Percentiles rank a stretch among this genome's conserved stretches.
These are phyloP conservation scores for Euphorbia celastroides DNA, from an alignment of 441 rosid genomes.

Conservation along the genomic window DNA sequence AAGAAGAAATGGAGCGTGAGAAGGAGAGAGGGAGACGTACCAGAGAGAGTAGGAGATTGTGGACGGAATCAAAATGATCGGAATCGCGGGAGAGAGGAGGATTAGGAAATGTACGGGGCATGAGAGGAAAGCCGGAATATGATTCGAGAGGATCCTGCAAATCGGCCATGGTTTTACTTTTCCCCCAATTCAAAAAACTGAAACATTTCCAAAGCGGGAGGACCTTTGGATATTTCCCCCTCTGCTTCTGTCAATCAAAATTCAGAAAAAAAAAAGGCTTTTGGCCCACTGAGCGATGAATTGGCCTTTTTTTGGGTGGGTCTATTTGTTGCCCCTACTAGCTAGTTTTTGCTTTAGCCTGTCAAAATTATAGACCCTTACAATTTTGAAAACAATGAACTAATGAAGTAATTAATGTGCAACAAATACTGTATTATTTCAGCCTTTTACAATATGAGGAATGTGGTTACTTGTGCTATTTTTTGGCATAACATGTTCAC, in stretches of 20 bases:
- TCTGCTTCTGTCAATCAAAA: neutral
- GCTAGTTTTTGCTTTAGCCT: too few species aligned
- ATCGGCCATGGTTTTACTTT: conserved; percentile 11
- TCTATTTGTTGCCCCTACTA: too few species aligned
- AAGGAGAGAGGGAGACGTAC: conserved; percentile 21
- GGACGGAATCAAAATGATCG: conserved; percentile 33
- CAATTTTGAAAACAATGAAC: too few species aligned
- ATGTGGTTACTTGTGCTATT: too few species aligned
- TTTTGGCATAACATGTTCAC: too few species aligned
- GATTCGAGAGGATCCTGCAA: conserved; percentile 45
- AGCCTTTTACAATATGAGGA: too few species aligned
- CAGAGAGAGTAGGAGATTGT: conserved; percentile 51
- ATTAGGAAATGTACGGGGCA: conserved; percentile 47
- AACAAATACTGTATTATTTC: too few species aligned
- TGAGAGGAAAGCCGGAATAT: conserved; percentile 50
- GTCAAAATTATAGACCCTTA: too few species aligned
- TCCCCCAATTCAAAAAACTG: neutral
- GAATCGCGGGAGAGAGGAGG: conserved; percentile 25
- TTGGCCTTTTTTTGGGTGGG: too few species aligned
- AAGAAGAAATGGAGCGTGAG: neutral
- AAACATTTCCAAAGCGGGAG: neutral
- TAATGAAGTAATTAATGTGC: too few species aligned
- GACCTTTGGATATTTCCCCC: neutral
- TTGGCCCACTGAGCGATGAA: neutral
- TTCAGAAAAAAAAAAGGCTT: neutral